These are phyloP conservation scores for Arthrobotrys iridis DNA, from an alignment of 2,329 filamentous ascomycete genomes.

Conservation along the genomic window DNA sequence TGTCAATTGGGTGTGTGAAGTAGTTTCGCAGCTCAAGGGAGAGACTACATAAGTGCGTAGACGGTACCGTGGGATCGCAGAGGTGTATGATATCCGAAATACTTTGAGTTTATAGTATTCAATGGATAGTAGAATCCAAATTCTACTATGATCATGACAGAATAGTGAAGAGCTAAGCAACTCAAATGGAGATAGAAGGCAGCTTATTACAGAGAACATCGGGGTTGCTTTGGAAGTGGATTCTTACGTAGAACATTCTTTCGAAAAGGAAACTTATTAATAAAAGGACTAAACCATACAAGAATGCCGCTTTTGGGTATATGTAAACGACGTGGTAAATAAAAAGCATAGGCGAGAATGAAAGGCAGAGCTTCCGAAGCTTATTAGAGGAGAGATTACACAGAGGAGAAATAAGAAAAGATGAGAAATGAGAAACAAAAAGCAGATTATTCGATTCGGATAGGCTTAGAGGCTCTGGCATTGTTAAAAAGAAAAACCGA, in stretches of 20 bases:
- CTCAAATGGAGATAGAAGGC: too few relatives aligned
- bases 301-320: slow-evolving; percentile 55
- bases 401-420: slow-evolving; percentile 3
- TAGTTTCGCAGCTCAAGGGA: too few relatives aligned
- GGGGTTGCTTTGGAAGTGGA: not conserved
- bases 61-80: too few relatives aligned
- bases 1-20: too few relatives aligned
- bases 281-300: not conserved
- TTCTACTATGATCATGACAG: not conserved
- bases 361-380: not conserved
- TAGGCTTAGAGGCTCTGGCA: not conserved
- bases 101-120: too few relatives aligned
- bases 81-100: not conserved
- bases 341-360: not conserved
- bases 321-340: slow-evolving; percentile 22
- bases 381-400: not conserved
- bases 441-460: not conserved
- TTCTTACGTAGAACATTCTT: too few relatives aligned
- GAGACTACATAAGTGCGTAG: not conserved
- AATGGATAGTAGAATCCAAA: not conserved
- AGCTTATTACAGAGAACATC: not conserved
- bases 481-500: not conserved
- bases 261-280: not conserved
- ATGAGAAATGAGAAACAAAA: not conserved
- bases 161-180: not conserved